Conservation (phyloP, 2,329 filamentous ascomycete species). For the Cladosporium cucumerinum region DNA sequence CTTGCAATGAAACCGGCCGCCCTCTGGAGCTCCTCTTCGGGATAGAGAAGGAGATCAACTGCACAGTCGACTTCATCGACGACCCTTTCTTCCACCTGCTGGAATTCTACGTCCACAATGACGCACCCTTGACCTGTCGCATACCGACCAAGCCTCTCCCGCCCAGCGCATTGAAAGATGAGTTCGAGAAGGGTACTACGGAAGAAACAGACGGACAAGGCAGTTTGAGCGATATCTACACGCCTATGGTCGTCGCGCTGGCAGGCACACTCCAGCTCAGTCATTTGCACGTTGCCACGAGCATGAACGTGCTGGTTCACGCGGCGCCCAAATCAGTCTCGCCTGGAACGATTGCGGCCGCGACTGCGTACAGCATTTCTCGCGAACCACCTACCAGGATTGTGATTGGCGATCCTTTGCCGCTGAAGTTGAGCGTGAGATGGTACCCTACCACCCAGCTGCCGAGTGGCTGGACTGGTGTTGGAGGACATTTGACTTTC, state of each 20-base stretch:
- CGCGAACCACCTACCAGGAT: constrained; percentile 61
- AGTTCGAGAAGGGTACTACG: constrained; percentile 32
- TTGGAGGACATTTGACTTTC: constrained; percentile 51
- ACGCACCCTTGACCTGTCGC: constrained; percentile 88
- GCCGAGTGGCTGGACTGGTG: constrained; percentile 54
- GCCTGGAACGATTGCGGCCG: constrained; percentile 80
- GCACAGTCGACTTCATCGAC: constrained; percentile 72
- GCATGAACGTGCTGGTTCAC: constrained; percentile 84
- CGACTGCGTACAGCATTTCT: constrained; percentile 74
- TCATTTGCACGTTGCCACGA: constrained; percentile 86
- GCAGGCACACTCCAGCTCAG: constrained; percentile 83
- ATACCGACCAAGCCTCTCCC: constrained; percentile 71
- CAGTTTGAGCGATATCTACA: constrained; percentile 52
- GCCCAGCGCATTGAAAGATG: constrained; percentile 35
- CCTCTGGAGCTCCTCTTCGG: constrained; percentile 87
- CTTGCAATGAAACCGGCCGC: constrained; percentile 80
- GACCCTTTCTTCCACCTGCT: constrained; percentile 84
- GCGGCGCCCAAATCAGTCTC: constrained; percentile 51
- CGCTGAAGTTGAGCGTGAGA: constrained; percentile 73
- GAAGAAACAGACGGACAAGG: constrained; percentile 38
- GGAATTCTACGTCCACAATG: constrained; percentile 97
- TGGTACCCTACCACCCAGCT: constrained; percentile 79
- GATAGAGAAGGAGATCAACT: constrained; percentile 74
- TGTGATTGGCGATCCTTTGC: constrained; percentile 81
- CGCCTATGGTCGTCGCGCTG: constrained; percentile 82